Evolutionary conservation across 257 asterid genomes (phyloP).

Genomic region (Solanum sejunctum): DNA sequence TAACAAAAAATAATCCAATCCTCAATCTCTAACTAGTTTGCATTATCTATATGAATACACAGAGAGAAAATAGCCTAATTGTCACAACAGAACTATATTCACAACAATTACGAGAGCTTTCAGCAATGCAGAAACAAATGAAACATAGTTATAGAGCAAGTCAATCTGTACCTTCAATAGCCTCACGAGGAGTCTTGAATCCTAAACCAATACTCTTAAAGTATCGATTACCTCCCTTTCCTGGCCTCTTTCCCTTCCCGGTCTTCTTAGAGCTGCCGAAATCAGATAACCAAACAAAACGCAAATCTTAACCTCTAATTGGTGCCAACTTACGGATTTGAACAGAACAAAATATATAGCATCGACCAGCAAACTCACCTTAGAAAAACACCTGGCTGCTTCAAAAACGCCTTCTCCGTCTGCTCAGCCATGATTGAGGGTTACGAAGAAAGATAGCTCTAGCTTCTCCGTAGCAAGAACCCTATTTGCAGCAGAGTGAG

Average conservation of each 20-base stretch:
- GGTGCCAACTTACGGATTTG: neutral
- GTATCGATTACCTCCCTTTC: slow-evolving; percentile 36
- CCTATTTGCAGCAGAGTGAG: neutral
- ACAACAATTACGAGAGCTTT: too few species aligned
- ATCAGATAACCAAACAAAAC: neutral
- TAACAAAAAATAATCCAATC: too few species aligned
- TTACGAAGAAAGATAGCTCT: neutral
- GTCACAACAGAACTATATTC: too few species aligned
- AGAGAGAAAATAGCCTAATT: neutral
- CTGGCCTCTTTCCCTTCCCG: slow-evolving; percentile 37
- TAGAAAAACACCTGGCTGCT: slow-evolving; percentile 8
- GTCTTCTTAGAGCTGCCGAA: slow-evolving; percentile 28
- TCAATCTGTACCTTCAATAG: slow-evolving; percentile 16
- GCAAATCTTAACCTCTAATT: neutral
- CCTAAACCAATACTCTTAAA: slow-evolving; percentile 34
- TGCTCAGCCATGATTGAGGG: neutral
- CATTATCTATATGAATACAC: too few species aligned
- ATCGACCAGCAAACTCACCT: neutral
- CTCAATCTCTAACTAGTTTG: neutral
- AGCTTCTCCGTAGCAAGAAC: neutral
- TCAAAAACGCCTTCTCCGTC: slow-evolving; percentile 7
- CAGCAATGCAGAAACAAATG: neutral
- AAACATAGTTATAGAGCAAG: neutral
- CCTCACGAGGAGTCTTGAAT: slow-evolving; percentile 33
- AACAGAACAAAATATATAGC: neutral